A percentile compares a stretch with the other conserved stretches of the same genome.
Evolutionary conservation across 1,284 basidiomycete species (phyloP).

Genomic region (Leccinum fallax): DNA sequence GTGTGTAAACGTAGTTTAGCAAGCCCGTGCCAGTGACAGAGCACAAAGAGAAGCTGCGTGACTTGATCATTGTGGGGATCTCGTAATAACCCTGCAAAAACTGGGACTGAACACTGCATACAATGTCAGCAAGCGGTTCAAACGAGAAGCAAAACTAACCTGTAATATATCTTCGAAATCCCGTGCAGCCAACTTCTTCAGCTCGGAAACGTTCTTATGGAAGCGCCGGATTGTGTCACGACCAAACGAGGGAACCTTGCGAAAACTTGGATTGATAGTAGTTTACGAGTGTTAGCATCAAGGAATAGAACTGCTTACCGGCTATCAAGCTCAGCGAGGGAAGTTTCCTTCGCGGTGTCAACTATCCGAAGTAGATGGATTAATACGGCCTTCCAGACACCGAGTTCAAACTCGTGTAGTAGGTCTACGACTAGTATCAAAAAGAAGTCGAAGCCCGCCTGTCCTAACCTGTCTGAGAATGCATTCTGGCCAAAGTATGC

Average conservation of each 20-base stretch:
- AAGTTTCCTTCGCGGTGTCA: background rate
- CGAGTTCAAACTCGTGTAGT: too few species aligned
- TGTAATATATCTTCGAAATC: background rate
- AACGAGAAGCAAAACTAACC: background rate
- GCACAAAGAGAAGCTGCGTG: background rate
- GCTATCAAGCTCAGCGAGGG: background rate
- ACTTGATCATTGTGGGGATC: background rate
- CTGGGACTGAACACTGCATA: too few species aligned
- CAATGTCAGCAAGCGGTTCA: too few species aligned
- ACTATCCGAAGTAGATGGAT: background rate
- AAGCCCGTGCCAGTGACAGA: background rate
- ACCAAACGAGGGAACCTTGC: background rate
- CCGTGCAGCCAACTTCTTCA: background rate
- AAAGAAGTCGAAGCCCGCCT: background rate
- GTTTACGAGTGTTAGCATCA: background rate
- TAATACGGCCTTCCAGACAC: too few species aligned
- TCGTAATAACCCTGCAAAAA: too few species aligned
- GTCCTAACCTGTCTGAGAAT: background rate
- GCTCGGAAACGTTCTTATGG: background rate
- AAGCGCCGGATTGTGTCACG: background rate
- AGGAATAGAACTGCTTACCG: background rate
- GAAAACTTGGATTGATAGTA: background rate
- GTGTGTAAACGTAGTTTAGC: background rate
- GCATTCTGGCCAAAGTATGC: background rate
- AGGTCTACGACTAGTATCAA: too few species aligned